Evolutionary conservation across 805 yeast species (phyloP), one percentile per base, ranked within the genome.

Genomic region (baker's yeast (Saccharomyces cerevisiae)): DNA sequence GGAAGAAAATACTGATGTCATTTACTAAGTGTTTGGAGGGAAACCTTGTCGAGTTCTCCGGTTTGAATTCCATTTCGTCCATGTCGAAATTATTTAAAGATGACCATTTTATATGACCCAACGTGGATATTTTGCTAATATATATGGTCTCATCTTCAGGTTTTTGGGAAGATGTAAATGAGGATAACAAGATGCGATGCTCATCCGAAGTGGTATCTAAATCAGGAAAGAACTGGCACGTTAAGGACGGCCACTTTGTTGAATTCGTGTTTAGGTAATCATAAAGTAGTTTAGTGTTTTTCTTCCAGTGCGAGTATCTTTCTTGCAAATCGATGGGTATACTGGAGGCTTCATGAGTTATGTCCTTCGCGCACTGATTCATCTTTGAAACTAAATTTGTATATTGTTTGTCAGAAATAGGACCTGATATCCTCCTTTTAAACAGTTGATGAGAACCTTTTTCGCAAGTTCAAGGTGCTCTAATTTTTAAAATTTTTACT

Each of bases 281-380:
- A 69, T 89, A 89, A 53, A 88, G 73, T 58, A 85, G 73, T 9
- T 89, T 89, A 2, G 89, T 83, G 41, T 92, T 85, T 62, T 86
- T 84, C 68, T 89, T 89, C 96, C 96, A 89, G 8, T 57, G 57
- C 22, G 67, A 63, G 52, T 75, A 75, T 27, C 70, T 63, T 30
- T 58, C 56, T 53, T 68, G 72, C 30, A 60, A 54, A 27, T 58
- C 66, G 13, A 57, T 60, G n/a, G 62, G 55, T 47, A 67, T 64
- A 36, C 24, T 32, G 48, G 56, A 47, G 46, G 51, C 29, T 52
- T 36, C 43, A n/a, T 21, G 8, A 17, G 43, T 10, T 36, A 24
- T 6, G 17, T 36, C 43, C 9, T 17, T 13, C 1, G 24, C 22
- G 22, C 43, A 10, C 22, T 17, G 24, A 17, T 17, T 36, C 43